Conservation (phyloP, 352 stramenopile genomes). For the Globisporangium parvum region DNA sequence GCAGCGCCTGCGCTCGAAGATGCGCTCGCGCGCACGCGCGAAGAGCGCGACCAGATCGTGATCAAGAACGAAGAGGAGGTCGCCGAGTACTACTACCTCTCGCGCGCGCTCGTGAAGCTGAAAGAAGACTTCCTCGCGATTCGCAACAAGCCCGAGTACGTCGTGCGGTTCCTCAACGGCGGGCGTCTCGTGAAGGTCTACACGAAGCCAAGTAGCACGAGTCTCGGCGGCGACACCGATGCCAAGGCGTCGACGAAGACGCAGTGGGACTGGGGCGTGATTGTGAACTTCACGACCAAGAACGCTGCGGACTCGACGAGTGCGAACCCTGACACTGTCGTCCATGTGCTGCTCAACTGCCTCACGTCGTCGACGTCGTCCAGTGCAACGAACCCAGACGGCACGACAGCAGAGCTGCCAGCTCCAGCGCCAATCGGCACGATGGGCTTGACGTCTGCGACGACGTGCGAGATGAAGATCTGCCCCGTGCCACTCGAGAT, state of each 20-base stretch:
- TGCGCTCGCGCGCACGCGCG: slow-evolving; percentile 67
- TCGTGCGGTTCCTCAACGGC: slow-evolving; percentile 92
- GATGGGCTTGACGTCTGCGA: slow-evolving; percentile 45
- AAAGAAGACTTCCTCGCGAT: slow-evolving; percentile 91
- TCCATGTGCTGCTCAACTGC: slow-evolving; percentile 81
- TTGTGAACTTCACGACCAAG: slow-evolving; percentile 83
- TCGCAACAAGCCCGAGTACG: slow-evolving; percentile 88
- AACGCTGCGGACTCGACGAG: slow-evolving; percentile 63
- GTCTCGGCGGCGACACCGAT: slow-evolving; percentile 21
- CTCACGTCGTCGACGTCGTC: slow-evolving; percentile 21
- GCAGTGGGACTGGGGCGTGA: slow-evolving; percentile 81
- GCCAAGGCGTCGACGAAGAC: slow-evolving; percentile 15
- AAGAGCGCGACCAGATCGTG: slow-evolving; percentile 83
- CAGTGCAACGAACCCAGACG: slow-evolving; percentile 22
- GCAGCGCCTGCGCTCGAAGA: slow-evolving; percentile 70
- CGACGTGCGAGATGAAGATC: slow-evolving; percentile 78
- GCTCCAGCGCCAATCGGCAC: slow-evolving; percentile 47
- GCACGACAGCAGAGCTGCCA: slow-evolving; percentile 31
- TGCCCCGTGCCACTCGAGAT: slow-evolving; percentile 75
- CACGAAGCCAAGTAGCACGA: slow-evolving; percentile 17
- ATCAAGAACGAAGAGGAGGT: slow-evolving; percentile 89
- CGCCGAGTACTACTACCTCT: slow-evolving; percentile 87
- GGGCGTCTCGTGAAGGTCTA: slow-evolving; percentile 90
- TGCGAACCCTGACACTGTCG: slow-evolving; percentile 54
- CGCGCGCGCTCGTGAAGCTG: slow-evolving; percentile 88